Percentiles rank a stretch among this genome's conserved stretches.
These are phyloP conservation scores for Physcomitrellopsis africana DNA, from an alignment of 225 moss, liverwort and hornwort genomes.

Conservation along the genomic window DNA sequence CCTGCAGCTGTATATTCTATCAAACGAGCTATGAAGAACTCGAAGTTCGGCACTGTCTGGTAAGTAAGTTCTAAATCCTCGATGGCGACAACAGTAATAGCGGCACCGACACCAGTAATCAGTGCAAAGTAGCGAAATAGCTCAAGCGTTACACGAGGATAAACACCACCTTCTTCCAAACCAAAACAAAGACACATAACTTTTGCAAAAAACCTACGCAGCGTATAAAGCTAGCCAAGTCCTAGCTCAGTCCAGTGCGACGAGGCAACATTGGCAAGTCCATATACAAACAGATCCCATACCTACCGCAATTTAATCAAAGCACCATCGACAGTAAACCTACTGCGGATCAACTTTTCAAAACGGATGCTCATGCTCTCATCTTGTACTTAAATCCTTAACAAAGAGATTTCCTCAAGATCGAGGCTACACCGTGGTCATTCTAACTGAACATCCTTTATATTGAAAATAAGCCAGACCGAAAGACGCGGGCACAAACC, in stretches of 20 bases:
- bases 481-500: constrained; percentile 18
- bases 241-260: neutral
- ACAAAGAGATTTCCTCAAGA: constrained; percentile 6
- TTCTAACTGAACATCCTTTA: constrained; percentile 15
- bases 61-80: constrained; percentile 4
- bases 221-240: neutral
- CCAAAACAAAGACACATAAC: neutral
- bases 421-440: neutral
- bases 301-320: constrained; percentile 24
- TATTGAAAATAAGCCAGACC: neutral
- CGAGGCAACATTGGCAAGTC: neutral
- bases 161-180: neutral
- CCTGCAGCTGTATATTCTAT: constrained; percentile 7
- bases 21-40: neutral
- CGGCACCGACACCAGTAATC: neutral
- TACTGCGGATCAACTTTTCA: neutral
- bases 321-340: constrained; percentile 31
- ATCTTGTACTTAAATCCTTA: neutral
- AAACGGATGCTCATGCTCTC: neutral
- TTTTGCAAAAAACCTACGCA: constrained; percentile 17
- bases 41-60: neutral
- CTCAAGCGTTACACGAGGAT: neutral
- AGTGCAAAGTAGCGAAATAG: neutral
- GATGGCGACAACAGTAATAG: neutral
- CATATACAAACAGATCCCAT: constrained; percentile 19